These are phyloP conservation scores for Exobasidium cylindrosporum DNA, from an alignment of 1,284 basidiomycete species.

Conservation along the genomic window DNA sequence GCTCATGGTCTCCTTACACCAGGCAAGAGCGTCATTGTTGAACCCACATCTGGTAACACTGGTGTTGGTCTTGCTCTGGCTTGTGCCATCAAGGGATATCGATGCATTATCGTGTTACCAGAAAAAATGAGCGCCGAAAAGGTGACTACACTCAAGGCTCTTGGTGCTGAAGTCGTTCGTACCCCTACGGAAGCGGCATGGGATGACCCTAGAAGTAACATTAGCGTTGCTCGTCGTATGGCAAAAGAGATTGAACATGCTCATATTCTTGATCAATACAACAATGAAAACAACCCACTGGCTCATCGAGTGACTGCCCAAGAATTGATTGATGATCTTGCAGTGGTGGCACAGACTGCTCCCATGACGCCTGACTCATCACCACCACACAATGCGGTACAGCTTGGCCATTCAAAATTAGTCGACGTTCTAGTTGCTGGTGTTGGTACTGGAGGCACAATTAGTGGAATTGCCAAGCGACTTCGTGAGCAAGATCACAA, in stretches of 20 bases:
- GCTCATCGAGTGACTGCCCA: slow-evolving; percentile 44
- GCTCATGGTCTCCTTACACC: slow-evolving; percentile 78
- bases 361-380: slow-evolving; percentile 34
- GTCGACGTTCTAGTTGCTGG: slow-evolving; percentile 83
- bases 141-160: slow-evolving; percentile 81
- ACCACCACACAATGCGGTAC: slow-evolving; percentile 52
- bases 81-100: slow-evolving; percentile 80
- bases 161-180: slow-evolving; percentile 89
- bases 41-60: slow-evolving; percentile 85
- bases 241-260: slow-evolving; percentile 76
- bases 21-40: slow-evolving; percentile 86
- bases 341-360: slow-evolving; percentile 21
- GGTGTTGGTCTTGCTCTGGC: slow-evolving; percentile 68
- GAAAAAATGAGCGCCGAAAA: slow-evolving; percentile 98
- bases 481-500: slow-evolving; percentile 59
- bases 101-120: slow-evolving; percentile 79
- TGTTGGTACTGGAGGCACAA: slow-evolving; percentile 90
- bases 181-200: slow-evolving; percentile 87
- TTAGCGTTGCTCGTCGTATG: slow-evolving; percentile 79
- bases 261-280: slow-evolving; percentile 87
- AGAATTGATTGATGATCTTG: slow-evolving; percentile 69
- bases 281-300: slow-evolving; percentile 62
- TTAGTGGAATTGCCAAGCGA: slow-evolving; percentile 80
- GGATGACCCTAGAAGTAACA: slow-evolving; percentile 80
- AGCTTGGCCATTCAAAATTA: slow-evolving; percentile 20